These are phyloP conservation scores for Biscogniauxia mediterranea DNA, from an alignment of 2,329 filamentous ascomycete genomes.

Conservation along the genomic window DNA sequence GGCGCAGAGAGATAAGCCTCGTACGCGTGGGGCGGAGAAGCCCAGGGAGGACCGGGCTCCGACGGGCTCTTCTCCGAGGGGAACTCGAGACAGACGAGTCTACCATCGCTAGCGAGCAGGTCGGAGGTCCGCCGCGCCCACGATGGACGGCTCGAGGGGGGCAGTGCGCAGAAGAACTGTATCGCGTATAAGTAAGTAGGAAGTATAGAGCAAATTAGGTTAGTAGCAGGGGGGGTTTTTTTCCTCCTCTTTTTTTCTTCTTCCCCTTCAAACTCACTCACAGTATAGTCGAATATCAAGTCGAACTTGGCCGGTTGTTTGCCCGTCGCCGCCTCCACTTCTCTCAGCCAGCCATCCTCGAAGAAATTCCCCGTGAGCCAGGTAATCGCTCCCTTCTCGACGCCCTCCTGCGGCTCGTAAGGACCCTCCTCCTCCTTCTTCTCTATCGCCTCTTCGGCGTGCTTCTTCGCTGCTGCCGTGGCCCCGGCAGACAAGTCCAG, in stretches of 20 bases:
- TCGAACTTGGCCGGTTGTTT: constrained; percentile 55
- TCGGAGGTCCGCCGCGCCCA: constrained; percentile 54
- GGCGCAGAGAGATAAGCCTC: constrained; percentile 68
- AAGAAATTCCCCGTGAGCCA: constrained; percentile 69
- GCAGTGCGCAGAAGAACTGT: constrained; percentile 63
- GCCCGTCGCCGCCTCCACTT: constrained; percentile 38
- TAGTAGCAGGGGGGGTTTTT: neutral
- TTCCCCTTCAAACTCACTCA: constrained; percentile 37
- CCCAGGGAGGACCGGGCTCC: constrained; percentile 70
- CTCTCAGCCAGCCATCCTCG: constrained; percentile 52
- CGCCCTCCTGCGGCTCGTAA: constrained; percentile 41
- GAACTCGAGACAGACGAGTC: constrained; percentile 70
- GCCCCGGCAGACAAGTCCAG: constrained; percentile 62
- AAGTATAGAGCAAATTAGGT: neutral
- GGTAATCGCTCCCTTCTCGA: constrained; percentile 47
- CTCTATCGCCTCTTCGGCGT: constrained; percentile 38
- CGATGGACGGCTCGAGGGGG: constrained; percentile 47
- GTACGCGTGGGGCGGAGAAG: constrained; percentile 67
- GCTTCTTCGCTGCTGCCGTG: constrained; percentile 45
- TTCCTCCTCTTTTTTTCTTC: no score
- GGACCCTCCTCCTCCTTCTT: constrained; percentile 38
- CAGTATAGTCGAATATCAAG: constrained; percentile 63
- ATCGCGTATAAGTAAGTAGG: neutral
- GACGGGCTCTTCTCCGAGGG: constrained; percentile 68
- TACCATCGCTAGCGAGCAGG: constrained; percentile 48